phyloP scores from a whole-genome alignment of 2,329 filamentous ascomycete species.

The Myriosclerotinia duriaeana region DNA sequence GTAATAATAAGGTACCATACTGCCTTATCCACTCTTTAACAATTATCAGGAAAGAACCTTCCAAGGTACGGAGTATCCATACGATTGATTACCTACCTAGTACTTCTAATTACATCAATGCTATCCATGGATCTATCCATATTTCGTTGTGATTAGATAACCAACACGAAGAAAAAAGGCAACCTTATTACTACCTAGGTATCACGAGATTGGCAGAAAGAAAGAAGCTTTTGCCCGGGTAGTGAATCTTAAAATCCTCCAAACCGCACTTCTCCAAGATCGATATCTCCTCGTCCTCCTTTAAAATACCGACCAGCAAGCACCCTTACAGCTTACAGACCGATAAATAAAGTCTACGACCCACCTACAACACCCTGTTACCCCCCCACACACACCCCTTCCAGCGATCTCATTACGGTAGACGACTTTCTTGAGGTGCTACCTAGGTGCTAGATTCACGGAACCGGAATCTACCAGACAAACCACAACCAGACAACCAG shows the following conservation, averaged over 20 bases:
- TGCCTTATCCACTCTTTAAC: no score
- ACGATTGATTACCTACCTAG: no score
- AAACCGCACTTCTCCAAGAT: neutral
- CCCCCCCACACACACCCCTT: conserved; percentile 18
- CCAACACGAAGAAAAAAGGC: neutral
- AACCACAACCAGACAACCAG: neutral
- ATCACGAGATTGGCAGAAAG: neutral
- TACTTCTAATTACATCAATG: no score
- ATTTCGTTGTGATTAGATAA: neutral
- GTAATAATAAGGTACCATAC: no score
- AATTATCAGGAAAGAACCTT: no score
- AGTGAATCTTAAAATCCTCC: neutral
- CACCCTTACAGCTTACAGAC: neutral
- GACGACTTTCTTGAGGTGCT: conserved; percentile 12
- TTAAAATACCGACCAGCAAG: neutral
- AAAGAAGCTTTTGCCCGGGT: neutral
- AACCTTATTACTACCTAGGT: neutral
- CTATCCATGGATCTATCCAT: no score
- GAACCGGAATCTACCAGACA: neutral
- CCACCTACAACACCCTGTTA: conserved; percentile 14
- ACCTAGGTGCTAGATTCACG: neutral
- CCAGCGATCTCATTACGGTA: conserved; percentile 18
- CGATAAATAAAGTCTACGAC: conserved; percentile 10
- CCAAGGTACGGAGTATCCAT: no score
- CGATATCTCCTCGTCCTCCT: neutral